Conservation (phyloP, 768 basidiomycete species). For the Naganishia friedmannii region DNA sequence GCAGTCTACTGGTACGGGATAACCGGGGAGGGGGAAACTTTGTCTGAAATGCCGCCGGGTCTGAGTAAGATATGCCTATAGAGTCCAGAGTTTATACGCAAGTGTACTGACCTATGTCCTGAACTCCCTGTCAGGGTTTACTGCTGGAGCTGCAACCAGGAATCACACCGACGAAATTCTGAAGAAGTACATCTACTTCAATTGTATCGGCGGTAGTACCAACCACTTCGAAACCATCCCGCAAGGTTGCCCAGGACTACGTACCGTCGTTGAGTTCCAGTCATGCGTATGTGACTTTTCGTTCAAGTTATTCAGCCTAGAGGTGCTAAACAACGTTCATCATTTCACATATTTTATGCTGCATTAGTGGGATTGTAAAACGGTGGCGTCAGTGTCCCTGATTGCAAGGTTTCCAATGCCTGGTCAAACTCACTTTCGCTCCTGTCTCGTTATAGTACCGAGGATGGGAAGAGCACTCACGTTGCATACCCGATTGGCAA, state of each 20-base stretch:
- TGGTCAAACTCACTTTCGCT: background rate
- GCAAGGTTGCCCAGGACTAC: slow-evolving; percentile 1
- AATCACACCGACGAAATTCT: background rate
- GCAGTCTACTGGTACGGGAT: slow-evolving; percentile 9
- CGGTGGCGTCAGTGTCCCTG: background rate
- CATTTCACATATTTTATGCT: background rate
- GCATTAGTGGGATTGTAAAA: slow-evolving; percentile 15
- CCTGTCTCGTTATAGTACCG: background rate
- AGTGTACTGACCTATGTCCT: too few species aligned
- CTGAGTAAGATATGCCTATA: background rate
- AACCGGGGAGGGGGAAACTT: background rate
- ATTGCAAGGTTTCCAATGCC: too few species aligned
- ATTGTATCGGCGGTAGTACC: background rate
- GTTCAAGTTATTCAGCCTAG: background rate
- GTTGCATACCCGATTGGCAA: background rate
- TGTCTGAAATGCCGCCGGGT: slow-evolving; percentile 10
- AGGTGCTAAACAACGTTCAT: background rate
- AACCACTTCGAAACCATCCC: slow-evolving; percentile 1
- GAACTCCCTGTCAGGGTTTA: background rate
- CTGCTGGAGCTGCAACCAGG: background rate
- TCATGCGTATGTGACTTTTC: background rate
- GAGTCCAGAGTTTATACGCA: too few species aligned
- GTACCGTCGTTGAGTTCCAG: slow-evolving; percentile 11
- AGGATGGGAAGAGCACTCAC: slow-evolving; percentile 16
- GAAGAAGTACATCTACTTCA: slow-evolving; percentile 5